Conservation (phyloP, 192 early-diverging fungal species). For the Backusella tuberculispora region DNA sequence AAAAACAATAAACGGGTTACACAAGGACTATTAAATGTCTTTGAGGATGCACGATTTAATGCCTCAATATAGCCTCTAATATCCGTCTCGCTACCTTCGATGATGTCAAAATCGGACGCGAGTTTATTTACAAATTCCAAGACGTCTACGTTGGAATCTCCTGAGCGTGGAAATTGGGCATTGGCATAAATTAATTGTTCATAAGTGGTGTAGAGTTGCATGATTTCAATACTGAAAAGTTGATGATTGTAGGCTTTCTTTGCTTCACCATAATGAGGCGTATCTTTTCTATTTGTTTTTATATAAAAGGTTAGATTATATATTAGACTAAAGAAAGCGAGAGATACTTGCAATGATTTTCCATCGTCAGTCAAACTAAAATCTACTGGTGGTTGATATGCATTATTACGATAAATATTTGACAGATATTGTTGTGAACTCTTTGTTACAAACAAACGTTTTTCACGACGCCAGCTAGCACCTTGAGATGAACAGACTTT, state of each 20-base stretch:
- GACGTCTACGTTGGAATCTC: slow-evolving; percentile 56
- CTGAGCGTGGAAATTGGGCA: slow-evolving; percentile 63
- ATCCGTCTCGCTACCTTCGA: slow-evolving; percentile 55
- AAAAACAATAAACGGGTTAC: slow-evolving; percentile 65
- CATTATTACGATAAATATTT: slow-evolving; percentile 35
- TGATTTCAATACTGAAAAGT: slow-evolving; percentile 50
- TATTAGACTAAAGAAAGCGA: not conserved
- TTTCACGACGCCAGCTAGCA: slow-evolving; percentile 47
- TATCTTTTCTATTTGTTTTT: not conserved
- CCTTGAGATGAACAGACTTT: slow-evolving; percentile 48
- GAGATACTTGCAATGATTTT: not conserved
- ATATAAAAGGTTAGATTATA: not conserved
- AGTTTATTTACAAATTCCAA: slow-evolving; percentile 65
- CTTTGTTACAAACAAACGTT: slow-evolving; percentile 55
- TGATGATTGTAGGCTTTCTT: slow-evolving; percentile 21
- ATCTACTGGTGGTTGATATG: slow-evolving; percentile 35
- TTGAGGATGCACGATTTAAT: slow-evolving; percentile 62
- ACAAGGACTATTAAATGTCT: slow-evolving; percentile 74
- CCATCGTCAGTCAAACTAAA: not conserved
- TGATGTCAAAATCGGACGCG: slow-evolving; percentile 59
- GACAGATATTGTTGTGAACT: slow-evolving; percentile 51
- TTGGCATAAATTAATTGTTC: slow-evolving; percentile 60
- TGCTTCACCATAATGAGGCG: not conserved
- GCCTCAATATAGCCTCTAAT: slow-evolving; percentile 59
- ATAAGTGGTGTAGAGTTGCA: slow-evolving; percentile 59